Evolutionary conservation across 345 rosid species (phyloP), one percentile per base, ranked within the genome.

Genomic region (Citrus unshiu): DNA sequence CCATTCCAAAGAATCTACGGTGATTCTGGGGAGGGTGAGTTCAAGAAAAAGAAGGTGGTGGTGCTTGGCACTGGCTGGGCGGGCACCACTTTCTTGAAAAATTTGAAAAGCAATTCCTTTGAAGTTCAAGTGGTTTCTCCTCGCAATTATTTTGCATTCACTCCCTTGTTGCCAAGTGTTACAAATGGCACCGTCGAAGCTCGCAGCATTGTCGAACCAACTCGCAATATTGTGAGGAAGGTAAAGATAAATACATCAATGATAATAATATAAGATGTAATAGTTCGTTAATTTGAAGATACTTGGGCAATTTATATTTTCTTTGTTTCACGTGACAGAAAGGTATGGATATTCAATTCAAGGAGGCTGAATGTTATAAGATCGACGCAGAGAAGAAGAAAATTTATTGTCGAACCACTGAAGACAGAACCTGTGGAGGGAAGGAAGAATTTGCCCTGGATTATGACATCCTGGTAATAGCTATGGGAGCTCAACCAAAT

Each of bases 41-140:
- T 19, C 37, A 86, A 70, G 87, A 92, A 85, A 70, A 91, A 90
- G 93, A 91, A 90, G 77, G 93, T 94, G 78, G 89, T 92, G 39
- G 92, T 94, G 57, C 90, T 94, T 4, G 95, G 97, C 19, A 94
- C 90, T 40, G 97, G 97, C 7, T 92, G 97, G 98, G 93, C 92
- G 0, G 93, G 92, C 78, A 87, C 89, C 69, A 91, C 92, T 85
- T 92, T 94, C 81, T 79, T 94, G 84, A 92, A 76, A 74, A 80
- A 86, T 74, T 56, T 88, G 75, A 91, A 92, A 76, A 84, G 77
- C 73, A 80, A 93, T 6, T 84, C 88, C 0, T 90, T 83, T 30
- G 94, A 94, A 40, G 91, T 92, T 68, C 88, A 88, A 32, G 87
- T 94, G 34, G 91, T 94, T 19, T 94, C 97, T 2, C 97, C 93